Evolutionary conservation across 2,329 filamentous ascomycete species (phyloP), one percentile per base, ranked within the genome.

Genomic region (Colletotrichum liriopes): DNA sequence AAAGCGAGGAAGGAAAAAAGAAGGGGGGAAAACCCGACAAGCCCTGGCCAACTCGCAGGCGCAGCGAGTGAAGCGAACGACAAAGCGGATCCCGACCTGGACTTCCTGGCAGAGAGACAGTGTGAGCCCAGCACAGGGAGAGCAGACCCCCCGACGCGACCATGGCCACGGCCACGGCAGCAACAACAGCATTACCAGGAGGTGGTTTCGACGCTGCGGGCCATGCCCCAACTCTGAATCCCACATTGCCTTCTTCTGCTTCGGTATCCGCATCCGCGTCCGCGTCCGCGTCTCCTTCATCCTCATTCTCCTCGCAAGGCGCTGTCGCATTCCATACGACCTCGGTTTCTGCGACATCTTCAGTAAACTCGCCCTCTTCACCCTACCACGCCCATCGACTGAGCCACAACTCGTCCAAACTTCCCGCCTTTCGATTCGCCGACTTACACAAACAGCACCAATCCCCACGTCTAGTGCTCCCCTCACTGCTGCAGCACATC

Each of bases 361-460:
- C 66, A 26, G 59, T 47, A 43, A 43, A 59, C 63, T 74, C 64
- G 75, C 73, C 69, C 73, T 78, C 66, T n/a, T 66, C 59, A 35
- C 72, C 61, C 72, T 77, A 66, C 72, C 86, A 89, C 75, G 79
- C 80, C 55, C 87, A 89, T 79, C 86, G 87, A 66, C 86, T 87
- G 74, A 86, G 78, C 77, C 85, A 89, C 79, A 89, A 84, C 77
- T 85, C 87, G 49, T 89, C 87, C 73, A 89, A 89, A 76, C 80
- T 89, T 74, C 87, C 88, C 37, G 84, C 87, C 29, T 88, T 86
- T 78, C 87, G 87, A 71, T 87, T 88, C 77, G 85, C 83, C 74
- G 87, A 89, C 79, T 81, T 86, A 66, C 81, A 81, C 67, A 82
- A 81, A 71, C 81, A 81, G 71, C 81, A 59, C 79, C 82, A 66